phyloP scores from a whole-genome alignment of 1,284 basidiomycete species.

The Dichomitus squalens region DNA sequence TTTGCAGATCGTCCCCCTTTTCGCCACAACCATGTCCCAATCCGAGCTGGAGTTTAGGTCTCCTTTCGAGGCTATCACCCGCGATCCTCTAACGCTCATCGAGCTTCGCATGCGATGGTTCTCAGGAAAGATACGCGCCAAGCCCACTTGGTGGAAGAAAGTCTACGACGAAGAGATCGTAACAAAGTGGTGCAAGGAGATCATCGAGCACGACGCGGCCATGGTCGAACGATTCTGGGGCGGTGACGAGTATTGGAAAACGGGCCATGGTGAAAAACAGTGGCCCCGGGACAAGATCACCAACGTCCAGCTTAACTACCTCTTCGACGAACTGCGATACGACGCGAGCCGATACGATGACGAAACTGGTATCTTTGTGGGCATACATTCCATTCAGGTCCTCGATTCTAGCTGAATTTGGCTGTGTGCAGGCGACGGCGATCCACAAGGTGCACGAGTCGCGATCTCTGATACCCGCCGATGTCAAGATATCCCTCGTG shows the following conservation, averaged over 20 bases:
- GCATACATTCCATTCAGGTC: not conserved
- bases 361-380: conserved; percentile 28
- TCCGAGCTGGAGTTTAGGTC: too few species aligned
- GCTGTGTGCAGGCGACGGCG: not conserved
- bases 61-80: too few species aligned
- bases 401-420: not conserved
- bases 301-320: conserved; percentile 7
- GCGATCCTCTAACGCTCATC: too few species aligned
- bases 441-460: not conserved
- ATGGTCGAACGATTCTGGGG: not conserved
- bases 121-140: too few species aligned
- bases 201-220: conserved; percentile 5
- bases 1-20: too few species aligned
- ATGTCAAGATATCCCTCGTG: not conserved
- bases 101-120: too few species aligned
- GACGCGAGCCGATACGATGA: not conserved
- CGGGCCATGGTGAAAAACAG: conserved; percentile 1
- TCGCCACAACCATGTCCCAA: too few species aligned
- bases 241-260: not conserved
- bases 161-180: too few species aligned
- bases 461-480: not conserved
- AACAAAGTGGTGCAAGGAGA: conserved; percentile 23
- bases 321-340: conserved; percentile 6
- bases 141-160: too few species aligned
- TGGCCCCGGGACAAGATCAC: conserved; percentile 5